phyloP scores from a whole-genome alignment of 108 stramenopile genomes.

The Stephanodiscus minutulus region DNA sequence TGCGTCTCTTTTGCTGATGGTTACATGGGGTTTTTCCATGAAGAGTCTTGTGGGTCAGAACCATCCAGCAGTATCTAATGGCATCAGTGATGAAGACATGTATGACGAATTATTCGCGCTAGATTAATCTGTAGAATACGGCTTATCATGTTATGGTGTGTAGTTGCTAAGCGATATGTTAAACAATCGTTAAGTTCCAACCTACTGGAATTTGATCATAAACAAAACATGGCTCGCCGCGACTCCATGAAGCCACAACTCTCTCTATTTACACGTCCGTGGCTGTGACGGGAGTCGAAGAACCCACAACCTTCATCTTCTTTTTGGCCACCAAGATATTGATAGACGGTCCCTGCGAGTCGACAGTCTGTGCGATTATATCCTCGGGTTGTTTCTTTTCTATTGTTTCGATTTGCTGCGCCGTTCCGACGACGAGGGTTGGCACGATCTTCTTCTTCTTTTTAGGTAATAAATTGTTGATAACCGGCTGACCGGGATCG shows the following conservation, averaged over 20 bases:
- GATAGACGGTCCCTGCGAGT: conserved; percentile 11
- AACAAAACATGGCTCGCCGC: too few relatives aligned
- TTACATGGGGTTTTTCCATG: conserved; percentile 14
- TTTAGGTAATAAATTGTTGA: conserved; percentile 19
- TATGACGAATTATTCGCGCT: neutral
- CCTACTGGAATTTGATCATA: too few relatives aligned
- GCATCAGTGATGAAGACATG: conserved; percentile 1
- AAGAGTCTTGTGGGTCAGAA: conserved; percentile 7
- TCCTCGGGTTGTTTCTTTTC: conserved; percentile 14
- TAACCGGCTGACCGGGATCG: conserved; percentile 9
- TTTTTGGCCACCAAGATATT: conserved; percentile 27
- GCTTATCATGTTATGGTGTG: neutral
- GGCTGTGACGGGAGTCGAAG: neutral
- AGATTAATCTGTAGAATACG: neutral
- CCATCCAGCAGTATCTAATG: conserved; percentile 8
- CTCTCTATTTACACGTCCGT: too few relatives aligned
- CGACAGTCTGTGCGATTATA: conserved; percentile 17
- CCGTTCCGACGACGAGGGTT: conserved; percentile 8
- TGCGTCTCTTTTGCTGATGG: conserved; percentile 9
- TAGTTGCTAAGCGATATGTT: too few relatives aligned
- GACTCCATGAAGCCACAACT: too few relatives aligned
- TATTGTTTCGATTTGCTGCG: neutral
- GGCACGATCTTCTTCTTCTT: conserved; percentile 42
- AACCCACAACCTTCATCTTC: conserved; percentile 9
- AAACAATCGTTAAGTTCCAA: too few relatives aligned